These are phyloP conservation scores for Paulownia fortunei DNA, from an alignment of 257 asterid genomes.

Conservation along the genomic window DNA sequence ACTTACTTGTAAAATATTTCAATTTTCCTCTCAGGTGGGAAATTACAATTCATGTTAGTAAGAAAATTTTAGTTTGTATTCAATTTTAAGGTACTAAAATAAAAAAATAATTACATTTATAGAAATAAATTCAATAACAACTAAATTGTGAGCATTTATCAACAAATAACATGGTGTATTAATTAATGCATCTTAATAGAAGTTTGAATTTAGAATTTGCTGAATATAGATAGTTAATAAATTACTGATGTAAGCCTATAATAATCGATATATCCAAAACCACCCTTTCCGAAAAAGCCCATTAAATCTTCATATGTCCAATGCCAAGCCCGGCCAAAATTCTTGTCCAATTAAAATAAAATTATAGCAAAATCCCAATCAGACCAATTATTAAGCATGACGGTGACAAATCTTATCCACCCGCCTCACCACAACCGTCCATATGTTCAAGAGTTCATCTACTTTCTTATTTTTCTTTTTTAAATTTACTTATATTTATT, in stretches of 20 bases:
- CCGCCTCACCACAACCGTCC: not conserved
- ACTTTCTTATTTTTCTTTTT: not conserved
- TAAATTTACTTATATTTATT: not conserved
- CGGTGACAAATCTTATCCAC: slow-evolving; percentile 13
- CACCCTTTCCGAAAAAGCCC: not conserved
- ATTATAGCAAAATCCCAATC: not conserved
- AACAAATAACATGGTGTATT: too few relatives aligned
- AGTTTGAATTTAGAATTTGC: not conserved
- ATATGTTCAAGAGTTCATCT: not conserved
- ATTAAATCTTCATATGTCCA: not conserved
- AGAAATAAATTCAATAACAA: too few relatives aligned
- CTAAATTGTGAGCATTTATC: too few relatives aligned
- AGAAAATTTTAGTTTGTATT: too few relatives aligned
- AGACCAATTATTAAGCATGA: not conserved
- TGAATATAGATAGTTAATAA: not conserved
- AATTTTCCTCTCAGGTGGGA: too few relatives aligned
- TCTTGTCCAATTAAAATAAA: not conserved
- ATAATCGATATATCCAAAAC: not conserved
- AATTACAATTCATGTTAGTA: too few relatives aligned
- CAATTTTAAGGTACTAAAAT: too few relatives aligned
- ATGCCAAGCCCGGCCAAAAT: not conserved
- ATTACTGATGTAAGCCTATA: not conserved
- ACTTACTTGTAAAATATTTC: too few relatives aligned
- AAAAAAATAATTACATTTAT: too few relatives aligned
- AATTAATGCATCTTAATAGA: too few relatives aligned